Evolutionary conservation across 2,329 filamentous ascomycete species (phyloP), one percentile per base, ranked within the genome.

Genomic region (Aureobasidium sp.): DNA sequence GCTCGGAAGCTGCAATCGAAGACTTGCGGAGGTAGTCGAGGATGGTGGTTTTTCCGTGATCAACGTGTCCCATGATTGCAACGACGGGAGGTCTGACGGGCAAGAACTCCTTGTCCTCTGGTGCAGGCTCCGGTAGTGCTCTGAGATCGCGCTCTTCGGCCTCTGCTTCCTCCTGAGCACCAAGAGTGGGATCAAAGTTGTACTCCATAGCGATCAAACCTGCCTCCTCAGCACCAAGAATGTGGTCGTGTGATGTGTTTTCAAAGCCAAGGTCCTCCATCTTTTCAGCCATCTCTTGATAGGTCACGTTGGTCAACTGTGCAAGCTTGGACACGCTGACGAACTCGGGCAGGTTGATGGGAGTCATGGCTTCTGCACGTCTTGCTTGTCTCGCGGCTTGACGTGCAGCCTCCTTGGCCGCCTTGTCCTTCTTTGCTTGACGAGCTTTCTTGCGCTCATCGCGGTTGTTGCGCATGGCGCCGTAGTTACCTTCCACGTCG

Each of bases 31-130:
- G 79, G 75, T 87, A 97, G 71, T 99, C 94, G 10, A 99, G 79
- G 43, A 99, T 85, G 0, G 95, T 99, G 0, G 94, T 99, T 77
- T 99, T 99, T 58, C 94, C 94, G 72, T 99, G 94, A 71, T 99
- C 95, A 67, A 99, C 94, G 65, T 99, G 94, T 2, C 94, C 94
- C 95, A 99, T 99, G 69, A 99, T 99, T 0, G 95, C 97, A 40
- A 99, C 92, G 37, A 99, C 90, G 0, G 94, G 95, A 8, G 94
- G 93, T 17, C 95, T 84, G 35, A 78, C 74, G 1, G 91, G 90
- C 8, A 96, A 74, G 15, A 73, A 67, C 0, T 87, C 84, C 51
- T 78, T 81, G 71, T 93, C 89, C 67, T 85, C 85, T 9, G 57
- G 69, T 62, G 58, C 69, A 1, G 90, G 86, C 11, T 86, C 83